Conservation (phyloP, 176 grass and related monocot genomes). For the Alopecurus myosuroides region DNA sequence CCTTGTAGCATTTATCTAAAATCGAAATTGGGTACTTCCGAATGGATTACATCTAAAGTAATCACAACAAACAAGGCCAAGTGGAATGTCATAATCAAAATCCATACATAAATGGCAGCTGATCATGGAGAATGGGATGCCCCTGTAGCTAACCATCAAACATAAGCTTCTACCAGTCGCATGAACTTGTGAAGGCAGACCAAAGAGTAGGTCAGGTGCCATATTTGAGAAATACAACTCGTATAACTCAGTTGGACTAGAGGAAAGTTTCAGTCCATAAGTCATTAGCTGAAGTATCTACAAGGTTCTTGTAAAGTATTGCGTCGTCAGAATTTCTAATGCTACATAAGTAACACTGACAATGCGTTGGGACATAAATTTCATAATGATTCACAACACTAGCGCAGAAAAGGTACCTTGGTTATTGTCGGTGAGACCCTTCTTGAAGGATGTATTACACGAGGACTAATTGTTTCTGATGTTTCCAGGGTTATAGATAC, state of each 20-base stretch:
- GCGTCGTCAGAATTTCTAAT: background rate
- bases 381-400: constrained; percentile 10
- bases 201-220: background rate
- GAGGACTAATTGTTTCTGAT: constrained; percentile 82
- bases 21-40: too few relatives aligned
- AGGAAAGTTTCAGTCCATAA: background rate
- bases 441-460: constrained; percentile 89
- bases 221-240: too few relatives aligned
- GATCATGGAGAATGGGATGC: background rate
- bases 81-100: background rate
- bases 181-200: background rate
- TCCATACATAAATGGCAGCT: background rate
- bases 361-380: background rate
- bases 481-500: constrained; percentile 87
- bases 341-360: background rate
- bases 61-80: background rate
- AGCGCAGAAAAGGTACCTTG: constrained; percentile 52
- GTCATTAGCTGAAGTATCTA: background rate
- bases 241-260: too few relatives aligned
- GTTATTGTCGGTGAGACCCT: constrained; percentile 73
- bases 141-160: background rate
- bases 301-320: background rate
- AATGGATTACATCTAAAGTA: background rate
- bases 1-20: too few relatives aligned
- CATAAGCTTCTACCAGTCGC: background rate